Conservation (phyloP, 192 early-diverging fungal genomes). For the Gonapodya sp. region DNA sequence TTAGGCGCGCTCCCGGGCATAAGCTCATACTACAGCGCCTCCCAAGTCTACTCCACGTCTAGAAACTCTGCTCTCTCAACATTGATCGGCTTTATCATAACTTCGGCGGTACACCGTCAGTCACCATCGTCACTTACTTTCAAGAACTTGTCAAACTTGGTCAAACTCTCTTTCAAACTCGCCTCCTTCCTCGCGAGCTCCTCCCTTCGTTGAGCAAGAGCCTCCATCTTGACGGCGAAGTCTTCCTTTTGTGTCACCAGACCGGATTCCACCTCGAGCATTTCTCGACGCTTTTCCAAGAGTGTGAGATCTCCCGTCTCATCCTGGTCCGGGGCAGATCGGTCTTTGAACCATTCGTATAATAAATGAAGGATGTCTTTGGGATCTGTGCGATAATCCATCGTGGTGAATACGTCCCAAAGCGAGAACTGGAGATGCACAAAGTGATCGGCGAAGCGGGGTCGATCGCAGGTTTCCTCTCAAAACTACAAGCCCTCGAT, state of each 20-base stretch:
- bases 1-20: too few species aligned
- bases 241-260: constrained; percentile 50
- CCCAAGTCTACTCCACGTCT: too few species aligned
- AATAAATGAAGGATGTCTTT: neutral
- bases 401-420: too few species aligned
- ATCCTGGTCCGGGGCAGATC: constrained; percentile 19
- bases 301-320: constrained; percentile 48
- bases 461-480: too few species aligned
- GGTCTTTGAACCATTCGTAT: neutral
- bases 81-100: too few species aligned
- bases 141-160: constrained; percentile 57
- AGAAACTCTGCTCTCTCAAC: too few species aligned
- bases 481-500: too few species aligned
- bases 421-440: too few species aligned
- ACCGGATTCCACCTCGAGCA: constrained; percentile 55
- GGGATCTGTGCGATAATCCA: neutral
- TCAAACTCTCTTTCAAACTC: constrained; percentile 40
- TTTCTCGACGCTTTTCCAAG: constrained; percentile 49
- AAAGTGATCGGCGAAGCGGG: too few species aligned
- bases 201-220: constrained; percentile 41
- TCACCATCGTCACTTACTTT: constrained; percentile 27
- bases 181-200: constrained; percentile 46
- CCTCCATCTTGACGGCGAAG: constrained; percentile 54
- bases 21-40: too few species aligned
- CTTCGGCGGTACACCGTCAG: too few species aligned